Base-by-base conservation (phyloP, 768 basidiomycete genomes). In the Amanita inopinata region DNA sequence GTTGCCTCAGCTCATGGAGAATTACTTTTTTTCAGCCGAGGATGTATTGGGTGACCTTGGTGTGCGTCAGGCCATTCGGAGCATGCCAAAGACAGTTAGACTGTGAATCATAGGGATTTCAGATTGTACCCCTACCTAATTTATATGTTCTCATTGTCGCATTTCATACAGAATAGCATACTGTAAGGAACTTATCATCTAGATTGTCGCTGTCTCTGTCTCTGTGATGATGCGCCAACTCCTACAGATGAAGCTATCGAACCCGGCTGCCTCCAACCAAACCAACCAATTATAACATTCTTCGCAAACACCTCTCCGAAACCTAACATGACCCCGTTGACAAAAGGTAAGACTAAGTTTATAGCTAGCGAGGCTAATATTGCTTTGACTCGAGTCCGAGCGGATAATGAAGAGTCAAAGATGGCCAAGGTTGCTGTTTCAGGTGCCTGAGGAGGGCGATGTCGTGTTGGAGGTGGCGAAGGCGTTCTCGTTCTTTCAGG, bases 321-420 rank as follows among this genome's bases (percentile, higher is more conserved):
- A n/a, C 90, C 90, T 38, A 92, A 76, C 90, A 94, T 94, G 45
- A 94, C 85, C 14, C 90, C 91, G 50, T 93, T 94, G 6, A 94
- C 73, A 59, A 94, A 94, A 0, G 90, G 90, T 28, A 94, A 69
- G 0, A 85, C 56, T 48, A 94, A 57, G 57, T 94, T 93, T 57
- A 94, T 85, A 19, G 83, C 83, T 49, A 91, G 58, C 17, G 83
- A 78, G 11, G 85, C 80, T 41, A 81, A 60, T 39, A 87, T 57
- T 6, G 88, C 84, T 30, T 72, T 75, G 34, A 76, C 53, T 39
- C 87, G 79, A 23, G 84, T 81, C 48, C 74, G 74, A 38, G 67
- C 67, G 27, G 83, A 76, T 36, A 90, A 66, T 22, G 76, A 66
- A 17, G 69, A 56, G 60, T 88, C 80, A 60, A 86, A 85, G 35